These are phyloP conservation scores for Tetrahymena elliotti DNA, from an alignment of 73 alveolate genomes.

Conservation along the genomic window DNA sequence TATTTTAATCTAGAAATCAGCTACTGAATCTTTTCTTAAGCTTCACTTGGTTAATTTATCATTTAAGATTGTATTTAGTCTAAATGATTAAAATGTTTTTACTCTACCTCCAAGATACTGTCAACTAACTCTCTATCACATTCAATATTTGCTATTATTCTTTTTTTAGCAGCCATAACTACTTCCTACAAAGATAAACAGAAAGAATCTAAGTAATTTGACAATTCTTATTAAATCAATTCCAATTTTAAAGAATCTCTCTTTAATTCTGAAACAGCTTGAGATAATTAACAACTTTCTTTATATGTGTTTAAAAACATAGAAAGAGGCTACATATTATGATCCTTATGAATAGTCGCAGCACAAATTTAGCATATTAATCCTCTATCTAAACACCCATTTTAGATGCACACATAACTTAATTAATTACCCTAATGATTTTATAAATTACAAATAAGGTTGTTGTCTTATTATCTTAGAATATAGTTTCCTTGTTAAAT, in stretches of 20 bases:
- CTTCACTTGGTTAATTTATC: neutral
- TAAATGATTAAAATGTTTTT: neutral
- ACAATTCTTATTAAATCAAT: neutral
- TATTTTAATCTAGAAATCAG: neutral
- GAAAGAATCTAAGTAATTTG: neutral
- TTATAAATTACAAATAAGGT: neutral
- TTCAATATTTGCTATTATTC: neutral
- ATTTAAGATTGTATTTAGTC: neutral
- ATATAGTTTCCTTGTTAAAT: neutral
- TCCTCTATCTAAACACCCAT: neutral
- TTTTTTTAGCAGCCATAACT: neutral
- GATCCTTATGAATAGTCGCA: neutral
- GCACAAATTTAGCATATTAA: neutral
- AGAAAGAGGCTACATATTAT: neutral
- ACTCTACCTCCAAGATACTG: neutral
- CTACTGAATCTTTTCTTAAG: neutral
- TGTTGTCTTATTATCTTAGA: neutral
- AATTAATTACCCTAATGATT: neutral
- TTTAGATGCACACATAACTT: neutral
- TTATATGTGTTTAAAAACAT: neutral
- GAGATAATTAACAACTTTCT: neutral
- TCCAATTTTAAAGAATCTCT: neutral
- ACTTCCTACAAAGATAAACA: neutral
- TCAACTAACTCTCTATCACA: neutral
- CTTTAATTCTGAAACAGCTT: neutral